Conservation (phyloP, 192 early-diverging fungal genomes). For the Linnemannia elongata region DNA sequence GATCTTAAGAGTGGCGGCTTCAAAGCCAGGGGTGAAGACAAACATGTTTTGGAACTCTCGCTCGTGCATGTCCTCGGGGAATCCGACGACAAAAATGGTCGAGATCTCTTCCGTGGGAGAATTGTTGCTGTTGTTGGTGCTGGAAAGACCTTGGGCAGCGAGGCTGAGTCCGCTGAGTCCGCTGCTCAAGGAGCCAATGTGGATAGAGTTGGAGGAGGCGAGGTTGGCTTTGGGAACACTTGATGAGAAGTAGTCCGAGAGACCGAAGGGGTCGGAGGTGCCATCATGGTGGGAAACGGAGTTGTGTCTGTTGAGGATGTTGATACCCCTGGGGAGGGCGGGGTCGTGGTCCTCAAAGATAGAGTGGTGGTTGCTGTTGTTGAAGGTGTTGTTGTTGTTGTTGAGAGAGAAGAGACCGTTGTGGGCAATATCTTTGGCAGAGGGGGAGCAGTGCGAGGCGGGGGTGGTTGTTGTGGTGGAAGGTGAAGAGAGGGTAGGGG, state of each 20-base stretch:
- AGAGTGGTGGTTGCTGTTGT: conserved; percentile 21
- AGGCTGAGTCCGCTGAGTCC: conserved; percentile 45
- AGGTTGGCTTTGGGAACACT: conserved; percentile 37
- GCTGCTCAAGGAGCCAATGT: conserved; percentile 43
- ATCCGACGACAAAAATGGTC: conserved; percentile 99
- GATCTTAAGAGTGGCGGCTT: conserved; percentile 96
- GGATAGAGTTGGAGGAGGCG: conserved; percentile 24
- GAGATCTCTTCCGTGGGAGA: conserved; percentile 87
- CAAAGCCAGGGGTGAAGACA: conserved; percentile 96
- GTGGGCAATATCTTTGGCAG: conserved; percentile 39
- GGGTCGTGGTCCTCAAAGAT: conserved; percentile 46
- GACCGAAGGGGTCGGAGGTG: conserved; percentile 53
- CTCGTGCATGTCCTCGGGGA: conserved; percentile 99
- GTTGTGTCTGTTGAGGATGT: conserved; percentile 37
- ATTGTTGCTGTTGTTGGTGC: conserved; percentile 10
- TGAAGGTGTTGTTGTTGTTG: not conserved
- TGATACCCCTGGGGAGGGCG: conserved; percentile 36
- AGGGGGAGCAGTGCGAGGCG: conserved; percentile 46
- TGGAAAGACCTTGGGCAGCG: conserved; percentile 6
- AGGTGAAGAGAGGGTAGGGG: conserved; percentile 53
- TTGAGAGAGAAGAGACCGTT: not conserved
- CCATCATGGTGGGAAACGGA: conserved; percentile 7
- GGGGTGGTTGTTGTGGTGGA: conserved; percentile 48
- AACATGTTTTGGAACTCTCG: conserved; percentile 99
- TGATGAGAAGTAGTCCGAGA: conserved; percentile 54